Evolutionary conservation across 768 basidiomycete genomes (phyloP).

Genomic region (Pholiota microspora): DNA sequence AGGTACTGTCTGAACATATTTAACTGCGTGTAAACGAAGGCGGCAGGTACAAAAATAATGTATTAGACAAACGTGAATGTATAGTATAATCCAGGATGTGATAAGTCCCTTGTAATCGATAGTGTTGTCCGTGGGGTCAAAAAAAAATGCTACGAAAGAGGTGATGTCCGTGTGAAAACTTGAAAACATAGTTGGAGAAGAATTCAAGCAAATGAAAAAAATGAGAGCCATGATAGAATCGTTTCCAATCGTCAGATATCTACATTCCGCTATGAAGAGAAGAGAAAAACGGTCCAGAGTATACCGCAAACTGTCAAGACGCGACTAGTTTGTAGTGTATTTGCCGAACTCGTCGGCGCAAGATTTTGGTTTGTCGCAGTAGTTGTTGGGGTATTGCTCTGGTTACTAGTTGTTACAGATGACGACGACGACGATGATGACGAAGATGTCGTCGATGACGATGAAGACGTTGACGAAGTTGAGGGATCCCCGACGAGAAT

Average conservation of each 20-base stretch:
- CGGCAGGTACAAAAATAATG: not conserved
- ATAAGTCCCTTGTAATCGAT: not conserved
- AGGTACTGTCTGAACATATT: not conserved
- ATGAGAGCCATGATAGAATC: no score
- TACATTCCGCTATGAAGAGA: not conserved
- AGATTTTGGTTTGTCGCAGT: not conserved
- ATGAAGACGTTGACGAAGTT: conserved; percentile 2
- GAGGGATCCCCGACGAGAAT: conserved; percentile 18
- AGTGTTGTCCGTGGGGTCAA: not conserved
- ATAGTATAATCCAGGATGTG: not conserved
- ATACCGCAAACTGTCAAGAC: not conserved
- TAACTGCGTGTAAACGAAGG: no score
- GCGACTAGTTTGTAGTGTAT: not conserved
- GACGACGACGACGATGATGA: conserved; percentile 1
- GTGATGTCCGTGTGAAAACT: not conserved
- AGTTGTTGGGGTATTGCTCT: not conserved
- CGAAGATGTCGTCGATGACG: conserved; percentile 2
- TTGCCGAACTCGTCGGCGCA: not conserved
- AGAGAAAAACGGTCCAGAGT: not conserved
- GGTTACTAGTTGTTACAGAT: not conserved
- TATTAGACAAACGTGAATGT: not conserved
- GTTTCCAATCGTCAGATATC: not conserved
- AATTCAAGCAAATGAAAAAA: not conserved
- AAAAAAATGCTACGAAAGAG: not conserved
- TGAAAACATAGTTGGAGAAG: not conserved